Percentiles rank a stretch among this genome's conserved stretches.
phyloP scores from a whole-genome alignment of 371 early-diverging fungal genomes.

The Apophysomyces elegans region DNA sequence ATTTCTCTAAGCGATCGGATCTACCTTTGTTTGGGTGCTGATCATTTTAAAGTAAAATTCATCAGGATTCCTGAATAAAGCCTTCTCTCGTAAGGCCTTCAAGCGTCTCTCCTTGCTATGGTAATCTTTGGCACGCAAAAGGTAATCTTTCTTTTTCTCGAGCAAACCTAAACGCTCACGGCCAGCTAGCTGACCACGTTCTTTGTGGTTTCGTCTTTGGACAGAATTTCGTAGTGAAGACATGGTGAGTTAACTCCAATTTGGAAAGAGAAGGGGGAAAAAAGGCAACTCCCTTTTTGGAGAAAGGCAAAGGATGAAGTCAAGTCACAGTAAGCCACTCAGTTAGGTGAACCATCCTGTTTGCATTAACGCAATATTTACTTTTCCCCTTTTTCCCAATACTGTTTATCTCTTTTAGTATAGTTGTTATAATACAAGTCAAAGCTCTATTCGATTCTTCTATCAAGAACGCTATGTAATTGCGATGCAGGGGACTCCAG shows the following conservation, averaged over 20 bases:
- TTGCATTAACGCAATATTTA: no score
- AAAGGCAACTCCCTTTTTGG: no score
- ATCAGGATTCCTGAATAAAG: conserved; percentile 89
- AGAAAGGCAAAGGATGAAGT: no score
- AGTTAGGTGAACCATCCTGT: no score
- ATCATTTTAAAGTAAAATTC: conserved; percentile 98
- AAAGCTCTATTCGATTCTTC: conserved; percentile 30
- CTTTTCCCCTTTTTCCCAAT: no score
- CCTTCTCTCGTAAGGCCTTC: conserved; percentile 85
- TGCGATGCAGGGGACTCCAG: conserved; percentile 54
- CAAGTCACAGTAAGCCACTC: no score
- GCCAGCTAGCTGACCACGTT: conserved; percentile 82
- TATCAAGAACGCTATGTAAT: conserved; percentile 51
- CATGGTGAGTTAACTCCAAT: conserved; percentile 1
- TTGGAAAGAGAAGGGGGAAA: no score
- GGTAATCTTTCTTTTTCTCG: conserved; percentile 98
- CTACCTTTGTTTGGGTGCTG: conserved; percentile 74
- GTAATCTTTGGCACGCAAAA: conserved; percentile 92
- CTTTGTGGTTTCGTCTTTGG: conserved; percentile 89
- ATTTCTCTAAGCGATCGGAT: neutral
- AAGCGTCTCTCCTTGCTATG: conserved; percentile 85
- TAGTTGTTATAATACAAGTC: neutral
- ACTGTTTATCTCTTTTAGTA: neutral
- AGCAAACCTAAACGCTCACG: conserved; percentile 82
- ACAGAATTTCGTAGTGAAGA: conserved; percentile 83